A percentile compares a stretch with the other conserved stretches of the same genome.
phyloP scores from a whole-genome alignment of 2,329 filamentous ascomycete species.

The Fusarium sp. region DNA sequence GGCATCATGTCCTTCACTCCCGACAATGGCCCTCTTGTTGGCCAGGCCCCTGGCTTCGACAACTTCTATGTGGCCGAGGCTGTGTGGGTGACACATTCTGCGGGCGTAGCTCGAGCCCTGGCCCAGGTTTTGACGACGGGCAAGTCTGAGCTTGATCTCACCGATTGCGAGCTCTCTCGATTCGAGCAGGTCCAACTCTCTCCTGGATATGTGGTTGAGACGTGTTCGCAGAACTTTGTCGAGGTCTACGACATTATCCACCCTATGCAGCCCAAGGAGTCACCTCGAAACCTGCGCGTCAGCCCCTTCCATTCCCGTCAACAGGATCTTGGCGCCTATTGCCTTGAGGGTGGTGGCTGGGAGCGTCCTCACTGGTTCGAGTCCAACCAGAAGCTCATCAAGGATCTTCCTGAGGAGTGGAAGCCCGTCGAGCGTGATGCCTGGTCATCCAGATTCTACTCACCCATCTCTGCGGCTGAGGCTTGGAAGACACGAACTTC shows the following conservation, averaged over 20 bases:
- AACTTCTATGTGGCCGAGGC: conserved; percentile 74
- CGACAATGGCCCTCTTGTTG: conserved; percentile 70
- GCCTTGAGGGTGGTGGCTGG: conserved; percentile 71
- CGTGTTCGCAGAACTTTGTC: conserved; percentile 70
- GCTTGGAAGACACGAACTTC: conserved; percentile 74
- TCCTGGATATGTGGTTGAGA: conserved; percentile 67
- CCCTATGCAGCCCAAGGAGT: conserved; percentile 67
- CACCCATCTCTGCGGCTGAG: conserved; percentile 68
- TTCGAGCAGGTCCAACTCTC: conserved; percentile 72
- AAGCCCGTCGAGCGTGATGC: conserved; percentile 65
- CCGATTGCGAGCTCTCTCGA: conserved; percentile 69
- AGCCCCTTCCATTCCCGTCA: conserved; percentile 70
- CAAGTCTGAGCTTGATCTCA: conserved; percentile 65
- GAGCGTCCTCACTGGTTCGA: conserved; percentile 74
- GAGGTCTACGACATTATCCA: conserved; percentile 75
- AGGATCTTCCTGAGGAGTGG: conserved; percentile 65
- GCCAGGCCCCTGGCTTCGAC: conserved; percentile 67
- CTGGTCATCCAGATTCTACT: conserved; percentile 69
- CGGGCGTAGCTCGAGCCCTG: conserved; percentile 70
- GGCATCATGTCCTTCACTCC: conserved; percentile 76
- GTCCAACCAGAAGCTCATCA: conserved; percentile 63
- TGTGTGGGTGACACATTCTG: conserved; percentile 75
- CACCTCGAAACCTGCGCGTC: conserved; percentile 68
- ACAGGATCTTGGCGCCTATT: conserved; percentile 66
- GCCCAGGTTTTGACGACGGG: conserved; percentile 70